Evolutionary conservation across 2,329 filamentous ascomycete genomes (phyloP), one percentile per base, ranked within the genome.

Genomic region (Elsinoe batatas): DNA sequence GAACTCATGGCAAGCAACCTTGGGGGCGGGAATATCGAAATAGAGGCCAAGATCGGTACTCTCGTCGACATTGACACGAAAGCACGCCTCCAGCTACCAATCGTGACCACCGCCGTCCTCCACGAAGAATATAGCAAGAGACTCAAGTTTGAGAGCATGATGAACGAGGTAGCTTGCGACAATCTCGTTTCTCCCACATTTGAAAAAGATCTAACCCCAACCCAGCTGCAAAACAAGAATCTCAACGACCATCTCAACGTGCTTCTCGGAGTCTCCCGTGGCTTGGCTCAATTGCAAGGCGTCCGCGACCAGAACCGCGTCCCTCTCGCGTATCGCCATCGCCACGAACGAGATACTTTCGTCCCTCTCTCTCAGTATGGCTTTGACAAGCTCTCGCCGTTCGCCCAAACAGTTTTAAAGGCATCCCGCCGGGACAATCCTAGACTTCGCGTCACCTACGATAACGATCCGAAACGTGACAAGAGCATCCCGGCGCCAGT

Each of bases 11-110:
- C 83, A 36, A 78, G 67, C 1, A 71, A 77, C 56, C 73, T 76
- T 10, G 77, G 80, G 13, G 82, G 82, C 5, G 84, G 90, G 12
- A 80, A 88, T 58, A 83, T 96, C 54, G 93, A 98, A 70, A 87
- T 98, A 55, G 93, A 98, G 72, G 93, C 90, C 8, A 97, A 97
- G 69, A 76, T 97, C 47, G 93, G 93, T 15, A 85, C 83, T 22
- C 77, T 97, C 12, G 80, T 91, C 57, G 84, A 88, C 67, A 83
- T 82, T 65, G 80, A 84, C 58, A 87, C 82, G 5, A 81, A 85
- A 56, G 76, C 83, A 46, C 79, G 88, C n/a, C 73, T 91, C 22
- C 73, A 79, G 8, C 71, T 91, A 8, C 81, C 82, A 5, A 77
- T 93, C 3, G 69, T 78, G 18, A 84, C 87, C 0, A 87, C 93